Evolutionary conservation across 2,329 filamentous ascomycete species (phyloP), one percentile per base, ranked within the genome.

Genomic region (Aulographum hederae): DNA sequence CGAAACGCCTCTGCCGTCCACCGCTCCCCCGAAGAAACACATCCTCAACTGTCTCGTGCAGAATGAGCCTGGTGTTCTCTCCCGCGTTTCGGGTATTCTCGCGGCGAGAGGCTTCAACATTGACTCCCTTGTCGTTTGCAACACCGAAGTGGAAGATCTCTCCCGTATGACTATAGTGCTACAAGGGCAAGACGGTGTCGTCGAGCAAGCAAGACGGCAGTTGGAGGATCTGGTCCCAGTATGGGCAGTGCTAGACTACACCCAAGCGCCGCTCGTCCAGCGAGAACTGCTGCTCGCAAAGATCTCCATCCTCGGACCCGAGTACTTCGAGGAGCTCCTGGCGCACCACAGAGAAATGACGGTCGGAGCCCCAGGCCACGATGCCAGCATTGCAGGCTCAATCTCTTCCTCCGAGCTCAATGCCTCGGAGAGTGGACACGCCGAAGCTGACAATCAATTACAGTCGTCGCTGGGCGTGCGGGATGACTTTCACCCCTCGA

Each of bases 101-200:
- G 89, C 89, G 10, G 89, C 89, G 27, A 73, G 89, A 36, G 89
- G 89, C 41, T 98, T 98, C 73, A 98, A 98, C 64, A 98, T 98
- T 48, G 89, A 98, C 67, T 92, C 80, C 33, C 65, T 98, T 40
- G 89, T 98, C 34, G 89, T 98, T 38, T 98, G 89, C 65, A 89
- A 80, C 57, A 98, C 89, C 39, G 89, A 98, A 58, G 85, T 98
- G 17, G 80, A 86, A 46, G 89, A 98, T 48, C 67, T 98, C 32
- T 93, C 82, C 20, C 84, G 89, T 50, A 98, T 98, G 89, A 98
- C 89, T 35, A 95, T 98, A 48, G 89, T 98, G 41, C 67, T 98
- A 32, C 84, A 84, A 34, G 89, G 89, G 11, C 85, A 94, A 58
- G 89, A 95, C 47, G 86, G 86, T 33, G 86, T 95, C 21, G 84